Base-by-base conservation (phyloP, 2,329 filamentous ascomycete species). In the Cytospora paraplurivora region DNA sequence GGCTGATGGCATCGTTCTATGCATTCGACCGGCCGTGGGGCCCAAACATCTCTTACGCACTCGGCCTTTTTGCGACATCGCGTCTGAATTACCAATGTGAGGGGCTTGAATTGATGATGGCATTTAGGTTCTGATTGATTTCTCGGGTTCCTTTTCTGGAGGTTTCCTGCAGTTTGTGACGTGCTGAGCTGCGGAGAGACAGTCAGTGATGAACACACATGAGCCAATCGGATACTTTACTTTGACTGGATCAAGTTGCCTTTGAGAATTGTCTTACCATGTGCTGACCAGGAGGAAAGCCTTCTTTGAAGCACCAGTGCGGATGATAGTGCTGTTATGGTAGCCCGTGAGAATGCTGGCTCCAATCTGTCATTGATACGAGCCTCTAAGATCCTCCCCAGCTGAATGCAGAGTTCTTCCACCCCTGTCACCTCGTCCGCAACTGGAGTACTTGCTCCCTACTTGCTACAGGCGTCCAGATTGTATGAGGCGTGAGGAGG, bases 131-230 rank as follows among this genome's bases (percentile, higher is more conserved):
- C 59, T 57, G 56, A 44, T 47, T 19, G 12, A 17, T 59, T 62
- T 63, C 52, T 59, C 37, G 27, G 19, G 19, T 37, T 15, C 38
- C 52, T 53, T 65, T 35, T 63, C 13, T n/a, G 37, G 52, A 19
- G 15, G 19, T 11, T 35, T n/a, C 49, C 13, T 38, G 32, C 38
- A 34, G 34, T 56, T 27, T 38, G 15, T 38, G 50, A 53, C 37
- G 56, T 15, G 33, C 33, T 32, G 13, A 34, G 37, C 56, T 56
- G 21, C 19, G 41, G 19, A 60, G 19, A 61, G 44, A 59, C 34
- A 53, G n/a, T 50, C 13, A 44, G 27, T 55, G 2, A 27, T 34
- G 13, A 56, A 33, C 56, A 44, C 34, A 13, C 33, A 19, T 37
- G 21, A 19, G 10, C 15, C 33, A 33, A 17, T 8, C 44, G 50